Evolutionary conservation across 1,139 yeast genomes (phyloP).

Genomic region (Meyerozyma sp.): DNA sequence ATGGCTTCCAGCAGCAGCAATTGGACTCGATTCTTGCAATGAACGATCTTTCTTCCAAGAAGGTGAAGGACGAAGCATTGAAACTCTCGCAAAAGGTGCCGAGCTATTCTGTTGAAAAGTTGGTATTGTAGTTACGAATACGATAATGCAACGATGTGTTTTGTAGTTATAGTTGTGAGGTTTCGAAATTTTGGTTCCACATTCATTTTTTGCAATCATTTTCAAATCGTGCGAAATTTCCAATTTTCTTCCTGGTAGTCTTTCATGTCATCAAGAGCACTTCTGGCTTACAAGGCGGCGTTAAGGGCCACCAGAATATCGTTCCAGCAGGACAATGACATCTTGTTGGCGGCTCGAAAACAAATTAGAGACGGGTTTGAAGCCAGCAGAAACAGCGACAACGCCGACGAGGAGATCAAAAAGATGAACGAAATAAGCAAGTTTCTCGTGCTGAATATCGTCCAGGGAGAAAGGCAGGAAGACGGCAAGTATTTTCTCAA

Average conservation of each 20-base stretch:
- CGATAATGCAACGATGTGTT: background rate
- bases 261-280: slow-evolving; percentile 17
- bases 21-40: slow-evolving; percentile 38
- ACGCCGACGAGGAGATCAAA: slow-evolving; percentile 47
- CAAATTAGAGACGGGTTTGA: slow-evolving; percentile 61
- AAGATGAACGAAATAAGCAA: slow-evolving; percentile 65
- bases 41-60: slow-evolving; percentile 23
- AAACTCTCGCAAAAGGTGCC: slow-evolving; percentile 40
- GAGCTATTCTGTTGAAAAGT: slow-evolving; percentile 47
- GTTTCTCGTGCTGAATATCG: slow-evolving; percentile 68
- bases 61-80: slow-evolving; percentile 23
- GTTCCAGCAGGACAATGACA: slow-evolving; percentile 32
- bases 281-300: slow-evolving; percentile 62
- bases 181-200: background rate
- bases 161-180: too few relatives aligned
- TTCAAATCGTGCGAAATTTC: background rate
- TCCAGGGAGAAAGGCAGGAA: slow-evolving; percentile 65
- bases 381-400: slow-evolving; percentile 29
- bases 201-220: background rate
- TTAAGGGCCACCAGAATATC: slow-evolving; percentile 69
- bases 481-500: slow-evolving; percentile 50
- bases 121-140: slow-evolving; percentile 26
- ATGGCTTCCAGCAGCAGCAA: slow-evolving; percentile 21
- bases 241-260: background rate
- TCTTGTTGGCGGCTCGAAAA: slow-evolving; percentile 57